Evolutionary conservation across 2,329 filamentous ascomycete genomes (phyloP).

Genomic region (Colletotrichum godetiae): DNA sequence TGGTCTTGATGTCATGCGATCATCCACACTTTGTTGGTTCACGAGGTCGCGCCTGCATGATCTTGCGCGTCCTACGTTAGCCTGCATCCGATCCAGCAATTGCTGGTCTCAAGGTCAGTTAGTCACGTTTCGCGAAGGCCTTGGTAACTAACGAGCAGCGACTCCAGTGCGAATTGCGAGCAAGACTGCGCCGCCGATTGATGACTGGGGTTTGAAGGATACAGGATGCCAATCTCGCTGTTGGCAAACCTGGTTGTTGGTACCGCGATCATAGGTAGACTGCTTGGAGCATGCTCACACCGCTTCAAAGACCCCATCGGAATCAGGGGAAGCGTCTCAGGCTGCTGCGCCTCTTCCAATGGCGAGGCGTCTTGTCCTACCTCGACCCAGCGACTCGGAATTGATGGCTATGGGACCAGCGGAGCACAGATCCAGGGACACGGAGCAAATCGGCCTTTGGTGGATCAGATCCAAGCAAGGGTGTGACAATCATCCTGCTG

Average conservation of each 20-base stretch:
- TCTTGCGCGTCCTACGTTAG: background rate
- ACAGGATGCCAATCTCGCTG: background rate
- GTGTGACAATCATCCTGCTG: background rate
- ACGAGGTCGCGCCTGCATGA: background rate
- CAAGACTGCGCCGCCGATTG: background rate
- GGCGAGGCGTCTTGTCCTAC: background rate
- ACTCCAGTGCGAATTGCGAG: background rate
- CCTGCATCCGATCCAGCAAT: background rate
- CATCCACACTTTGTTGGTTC: background rate
- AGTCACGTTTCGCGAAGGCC: too few species aligned
- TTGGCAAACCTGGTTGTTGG: background rate
- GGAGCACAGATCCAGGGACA: background rate
- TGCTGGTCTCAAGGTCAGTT: background rate
- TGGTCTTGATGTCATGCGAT: background rate
- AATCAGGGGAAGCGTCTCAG: background rate
- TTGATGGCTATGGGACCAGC: background rate
- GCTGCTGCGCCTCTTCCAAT: background rate
- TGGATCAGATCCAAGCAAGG: slow-evolving; percentile 3
- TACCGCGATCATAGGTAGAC: background rate
- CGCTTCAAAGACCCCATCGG: background rate
- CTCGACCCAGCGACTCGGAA: background rate
- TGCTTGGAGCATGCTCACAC: background rate
- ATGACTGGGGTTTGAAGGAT: background rate
- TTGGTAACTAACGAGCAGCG: too few species aligned
- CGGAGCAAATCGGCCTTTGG: background rate